A percentile compares a stretch with the other conserved stretches of the same genome.
Conservation (phyloP, 768 basidiomycete genomes). For the Obba rivulosa region DNA sequence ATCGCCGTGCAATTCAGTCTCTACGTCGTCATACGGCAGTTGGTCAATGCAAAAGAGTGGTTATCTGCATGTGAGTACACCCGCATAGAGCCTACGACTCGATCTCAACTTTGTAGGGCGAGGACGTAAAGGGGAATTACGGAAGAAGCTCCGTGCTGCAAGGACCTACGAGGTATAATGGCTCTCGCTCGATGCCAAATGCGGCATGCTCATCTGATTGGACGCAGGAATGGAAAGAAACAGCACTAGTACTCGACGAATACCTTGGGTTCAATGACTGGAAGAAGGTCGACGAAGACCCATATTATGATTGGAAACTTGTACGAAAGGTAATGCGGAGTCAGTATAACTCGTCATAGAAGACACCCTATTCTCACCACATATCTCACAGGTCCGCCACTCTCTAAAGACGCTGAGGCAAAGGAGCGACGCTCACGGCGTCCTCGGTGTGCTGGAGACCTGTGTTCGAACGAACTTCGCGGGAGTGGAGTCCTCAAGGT, state of each 20-base stretch:
- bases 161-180: constrained; percentile 60
- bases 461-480: constrained; percentile 92
- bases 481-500: constrained; percentile 83
- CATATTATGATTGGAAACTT: constrained; percentile 89
- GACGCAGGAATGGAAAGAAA: constrained; percentile 78
- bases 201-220: not conserved
- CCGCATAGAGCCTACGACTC: not conserved
- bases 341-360: not conserved
- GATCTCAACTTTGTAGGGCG: constrained; percentile 50
- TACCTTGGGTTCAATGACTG: constrained; percentile 85
- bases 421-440: constrained; percentile 76
- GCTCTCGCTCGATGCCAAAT: not conserved
- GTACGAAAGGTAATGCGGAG: constrained; percentile 58
- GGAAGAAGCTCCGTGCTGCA: constrained; percentile 71
- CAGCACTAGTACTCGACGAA: constrained; percentile 72
- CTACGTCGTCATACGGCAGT: constrained; percentile 83
- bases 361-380: not conserved
- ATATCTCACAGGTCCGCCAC: constrained; percentile 50
- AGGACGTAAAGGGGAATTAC: constrained; percentile 73
- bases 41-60: constrained; percentile 95
- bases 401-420: constrained; percentile 69
- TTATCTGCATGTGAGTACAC: constrained; percentile 68
- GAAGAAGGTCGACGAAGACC: constrained; percentile 85
- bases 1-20: constrained; percentile 81
- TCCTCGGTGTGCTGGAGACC: constrained; percentile 86